Evolutionary conservation across 2,329 filamentous ascomycete genomes (phyloP).

Genomic region (Chaetomiaceae sp.): DNA sequence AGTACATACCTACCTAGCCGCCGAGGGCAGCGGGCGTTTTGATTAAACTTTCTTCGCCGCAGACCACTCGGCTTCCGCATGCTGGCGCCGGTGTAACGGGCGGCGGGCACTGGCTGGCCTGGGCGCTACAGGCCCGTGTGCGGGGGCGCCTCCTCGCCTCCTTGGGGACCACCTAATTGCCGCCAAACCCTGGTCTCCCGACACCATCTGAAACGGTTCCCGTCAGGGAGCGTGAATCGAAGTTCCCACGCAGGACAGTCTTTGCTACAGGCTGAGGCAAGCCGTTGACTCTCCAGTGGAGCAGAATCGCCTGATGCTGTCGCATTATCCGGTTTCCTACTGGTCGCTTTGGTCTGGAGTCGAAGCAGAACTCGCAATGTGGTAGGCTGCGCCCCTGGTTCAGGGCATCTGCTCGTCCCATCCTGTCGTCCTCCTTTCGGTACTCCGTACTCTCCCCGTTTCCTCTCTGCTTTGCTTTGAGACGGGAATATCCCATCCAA

Average conservation of each 20-base stretch:
- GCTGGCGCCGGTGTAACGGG: slow-evolving; percentile 5
- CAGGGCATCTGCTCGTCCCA: slow-evolving; percentile 6
- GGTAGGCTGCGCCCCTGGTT: neutral
- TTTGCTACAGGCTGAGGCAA: slow-evolving; percentile 16
- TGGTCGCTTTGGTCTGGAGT: neutral
- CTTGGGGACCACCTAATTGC: slow-evolving; percentile 4
- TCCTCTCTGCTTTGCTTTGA: slow-evolving; percentile 7
- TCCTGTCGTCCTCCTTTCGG: neutral
- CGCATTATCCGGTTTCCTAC: slow-evolving; percentile 2
- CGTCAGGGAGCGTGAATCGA: slow-evolving; percentile 28
- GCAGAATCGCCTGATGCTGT: slow-evolving; percentile 13
- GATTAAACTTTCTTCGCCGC: neutral
- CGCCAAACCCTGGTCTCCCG: slow-evolving; percentile 24
- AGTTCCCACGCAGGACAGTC: slow-evolving; percentile 14
- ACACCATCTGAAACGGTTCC: slow-evolving; percentile 31
- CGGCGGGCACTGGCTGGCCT: neutral
- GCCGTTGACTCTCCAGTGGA: slow-evolving; percentile 20
- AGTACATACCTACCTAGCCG: neutral
- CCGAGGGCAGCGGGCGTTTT: neutral
- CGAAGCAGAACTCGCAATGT: neutral
- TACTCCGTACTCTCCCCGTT: neutral
- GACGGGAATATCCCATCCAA: slow-evolving; percentile 14
- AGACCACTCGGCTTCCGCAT: neutral
- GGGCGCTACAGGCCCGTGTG: slow-evolving; percentile 16
- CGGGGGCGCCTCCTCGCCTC: slow-evolving; percentile 4